These are phyloP conservation scores for Clonostachys sp. DNA, from an alignment of 2,329 filamentous ascomycete species.

Conservation along the genomic window DNA sequence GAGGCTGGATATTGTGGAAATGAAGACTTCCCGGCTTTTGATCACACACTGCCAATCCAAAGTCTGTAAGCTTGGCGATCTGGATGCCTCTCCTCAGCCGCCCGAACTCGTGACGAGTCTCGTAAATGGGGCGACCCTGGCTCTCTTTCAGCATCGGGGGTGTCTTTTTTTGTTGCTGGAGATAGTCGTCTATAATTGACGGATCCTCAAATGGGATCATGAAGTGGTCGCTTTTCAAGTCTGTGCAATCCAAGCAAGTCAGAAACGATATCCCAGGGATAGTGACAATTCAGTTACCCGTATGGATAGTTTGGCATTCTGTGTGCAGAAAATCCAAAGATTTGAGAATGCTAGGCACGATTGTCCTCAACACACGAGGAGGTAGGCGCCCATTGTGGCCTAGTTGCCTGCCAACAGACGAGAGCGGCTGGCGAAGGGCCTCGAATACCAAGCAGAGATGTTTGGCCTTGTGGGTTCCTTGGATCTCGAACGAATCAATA, in stretches of 20 bases:
- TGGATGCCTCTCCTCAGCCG: conserved; percentile 14
- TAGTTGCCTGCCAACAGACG: conserved; percentile 14
- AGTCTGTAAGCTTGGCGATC: conserved; percentile 12
- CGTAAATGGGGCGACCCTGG: conserved; percentile 12
- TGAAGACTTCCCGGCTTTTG: conserved; percentile 12
- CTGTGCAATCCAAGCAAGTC: conserved; percentile 8
- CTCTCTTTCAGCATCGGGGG: conserved; percentile 12
- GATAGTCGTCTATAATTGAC: conserved; percentile 12
- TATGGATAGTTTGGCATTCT: conserved; percentile 31
- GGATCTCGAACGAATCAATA: conserved; percentile 13
- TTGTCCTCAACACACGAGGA: conserved; percentile 11
- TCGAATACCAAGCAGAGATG: conserved; percentile 15
- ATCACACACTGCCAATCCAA: conserved; percentile 16
- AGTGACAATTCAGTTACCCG: conserved; percentile 14
- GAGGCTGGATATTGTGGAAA: conserved; percentile 18
- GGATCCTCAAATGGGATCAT: conserved; percentile 16
- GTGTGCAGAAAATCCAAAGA: conserved; percentile 33
- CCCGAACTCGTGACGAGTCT: conserved; percentile 13
- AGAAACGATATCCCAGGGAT: no score
- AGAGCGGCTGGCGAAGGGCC: conserved; percentile 15
- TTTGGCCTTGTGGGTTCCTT: conserved; percentile 7
- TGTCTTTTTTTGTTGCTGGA: conserved; percentile 11
- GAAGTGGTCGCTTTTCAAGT: conserved; percentile 15
- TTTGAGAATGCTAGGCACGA: conserved; percentile 26
- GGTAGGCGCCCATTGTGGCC: conserved; percentile 9